phyloP scores from a whole-genome alignment of 2,329 filamentous ascomycete genomes.

The Pseudogymnoascus sp. region DNA sequence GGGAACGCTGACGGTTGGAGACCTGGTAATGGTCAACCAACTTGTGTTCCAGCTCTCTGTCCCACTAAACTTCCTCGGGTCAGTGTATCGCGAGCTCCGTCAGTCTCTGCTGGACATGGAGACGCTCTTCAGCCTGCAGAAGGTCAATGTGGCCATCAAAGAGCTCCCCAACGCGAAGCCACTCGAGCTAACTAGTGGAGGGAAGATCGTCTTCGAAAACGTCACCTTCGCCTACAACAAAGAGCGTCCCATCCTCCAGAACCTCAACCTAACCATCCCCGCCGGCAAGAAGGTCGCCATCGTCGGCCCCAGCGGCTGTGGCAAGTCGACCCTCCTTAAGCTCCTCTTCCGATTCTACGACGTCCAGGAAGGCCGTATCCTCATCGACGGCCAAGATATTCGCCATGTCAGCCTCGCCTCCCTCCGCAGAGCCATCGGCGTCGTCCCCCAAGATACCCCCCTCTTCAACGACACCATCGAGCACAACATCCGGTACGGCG shows the following conservation, averaged over 20 bases:
- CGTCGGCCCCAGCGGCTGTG: slow-evolving; percentile 90
- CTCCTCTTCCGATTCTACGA: slow-evolving; percentile 95
- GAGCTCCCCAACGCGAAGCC: slow-evolving; percentile 68
- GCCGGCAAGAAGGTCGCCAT: slow-evolving; percentile 94
- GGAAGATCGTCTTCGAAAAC: slow-evolving; percentile 89
- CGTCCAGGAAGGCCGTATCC: slow-evolving; percentile 71
- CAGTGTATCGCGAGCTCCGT: slow-evolving; percentile 89
- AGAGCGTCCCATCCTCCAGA: slow-evolving; percentile 77
- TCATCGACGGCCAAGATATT: slow-evolving; percentile 90
- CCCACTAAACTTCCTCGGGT: slow-evolving; percentile 95
- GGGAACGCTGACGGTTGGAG: slow-evolving; percentile 79
- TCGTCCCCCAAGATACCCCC: slow-evolving; percentile 94
- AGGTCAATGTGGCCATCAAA: slow-evolving; percentile 82
- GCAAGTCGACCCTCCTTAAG: slow-evolving; percentile 87
- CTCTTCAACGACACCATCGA: slow-evolving; percentile 95
- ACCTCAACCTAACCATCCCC: slow-evolving; percentile 81
- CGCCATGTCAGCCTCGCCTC: slow-evolving; percentile 75
- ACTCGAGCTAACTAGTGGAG: slow-evolving; percentile 64
- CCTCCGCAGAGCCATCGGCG: slow-evolving; percentile 76
- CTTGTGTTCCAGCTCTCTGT: slow-evolving; percentile 97
- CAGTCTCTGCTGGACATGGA: slow-evolving; percentile 98
- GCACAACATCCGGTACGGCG: slow-evolving; percentile 91
- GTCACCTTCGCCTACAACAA: slow-evolving; percentile 88
- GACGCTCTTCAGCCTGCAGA: slow-evolving; percentile 93
- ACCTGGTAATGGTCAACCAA: slow-evolving; percentile 98